phyloP scores from a whole-genome alignment of 2,329 filamentous ascomycete species.

The Zymoseptoria crescenta region DNA sequence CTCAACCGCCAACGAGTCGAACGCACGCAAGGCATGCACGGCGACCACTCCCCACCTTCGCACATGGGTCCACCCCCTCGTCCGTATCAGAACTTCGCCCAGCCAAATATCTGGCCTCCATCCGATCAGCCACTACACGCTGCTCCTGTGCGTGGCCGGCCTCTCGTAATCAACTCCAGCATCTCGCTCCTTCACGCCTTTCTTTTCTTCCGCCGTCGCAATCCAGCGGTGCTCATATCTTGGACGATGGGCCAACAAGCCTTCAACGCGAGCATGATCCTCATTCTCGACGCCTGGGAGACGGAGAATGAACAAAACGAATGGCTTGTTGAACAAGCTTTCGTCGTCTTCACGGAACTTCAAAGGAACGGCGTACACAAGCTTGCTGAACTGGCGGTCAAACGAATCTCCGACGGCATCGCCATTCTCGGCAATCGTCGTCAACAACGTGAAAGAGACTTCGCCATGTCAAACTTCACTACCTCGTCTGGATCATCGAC shows the following conservation, averaged over 20 bases:
- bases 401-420: slow-evolving; percentile 31
- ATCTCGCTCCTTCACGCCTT: slow-evolving; percentile 38
- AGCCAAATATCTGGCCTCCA: slow-evolving; percentile 7
- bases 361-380: slow-evolving; percentile 37
- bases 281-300: slow-evolving; percentile 41
- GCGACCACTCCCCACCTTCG: slow-evolving; percentile 14
- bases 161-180: slow-evolving; percentile 37
- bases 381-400: slow-evolving; percentile 39
- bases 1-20: slow-evolving; percentile 41
- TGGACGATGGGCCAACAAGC: slow-evolving; percentile 45
- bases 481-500: background rate
- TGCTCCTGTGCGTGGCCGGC: slow-evolving; percentile 31
- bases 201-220: slow-evolving; percentile 38
- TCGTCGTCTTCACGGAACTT: slow-evolving; percentile 36
- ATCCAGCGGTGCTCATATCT: slow-evolving; percentile 39
- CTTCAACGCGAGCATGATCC: slow-evolving; percentile 44
- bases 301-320: slow-evolving; percentile 32
- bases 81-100: slow-evolving; percentile 4
- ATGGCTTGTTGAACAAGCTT: slow-evolving; percentile 35
- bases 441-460: slow-evolving; percentile 14
- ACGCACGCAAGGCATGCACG: slow-evolving; percentile 18
- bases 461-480: slow-evolving; percentile 7
- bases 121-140: slow-evolving; percentile 19
- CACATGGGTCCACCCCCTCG: slow-evolving; percentile 13
- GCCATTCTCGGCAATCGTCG: slow-evolving; percentile 15